These are phyloP conservation scores for Quercus lobata DNA, from an alignment of 331 rosid genomes.

Conservation along the genomic window DNA sequence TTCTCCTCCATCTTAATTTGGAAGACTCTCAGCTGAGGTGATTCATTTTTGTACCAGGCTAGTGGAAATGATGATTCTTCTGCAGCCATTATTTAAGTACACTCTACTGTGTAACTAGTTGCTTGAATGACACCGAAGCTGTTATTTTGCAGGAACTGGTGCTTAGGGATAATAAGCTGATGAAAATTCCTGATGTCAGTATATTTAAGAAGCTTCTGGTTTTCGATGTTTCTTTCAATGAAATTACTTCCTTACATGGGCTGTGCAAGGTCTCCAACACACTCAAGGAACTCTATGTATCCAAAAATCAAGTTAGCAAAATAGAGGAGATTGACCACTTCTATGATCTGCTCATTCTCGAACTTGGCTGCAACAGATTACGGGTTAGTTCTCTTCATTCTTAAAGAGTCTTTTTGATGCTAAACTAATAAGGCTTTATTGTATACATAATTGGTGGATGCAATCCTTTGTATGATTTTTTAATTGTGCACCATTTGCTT, in stretches of 20 bases:
- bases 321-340: slow-evolving; percentile 87
- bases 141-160: slow-evolving; percentile 59
- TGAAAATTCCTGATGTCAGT: slow-evolving; percentile 64
- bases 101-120: not conserved
- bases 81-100: not conserved
- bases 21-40: not conserved
- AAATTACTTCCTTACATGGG: slow-evolving; percentile 67
- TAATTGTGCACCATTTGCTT: not conserved
- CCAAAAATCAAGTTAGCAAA: slow-evolving; percentile 72
- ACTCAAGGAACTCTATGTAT: slow-evolving; percentile 85
- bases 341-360: slow-evolving; percentile 65
- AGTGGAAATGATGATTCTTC: not conserved
- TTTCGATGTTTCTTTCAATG: slow-evolving; percentile 84
- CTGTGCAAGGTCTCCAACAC: slow-evolving; percentile 45
- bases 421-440: not conserved
- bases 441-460: not conserved
- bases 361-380: slow-evolving; percentile 84
- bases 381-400: slow-evolving; percentile 50
- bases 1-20: not conserved
- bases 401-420: not conserved
- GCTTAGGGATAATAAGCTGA: slow-evolving; percentile 76
- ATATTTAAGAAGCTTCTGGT: slow-evolving; percentile 69
- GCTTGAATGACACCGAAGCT: not conserved
- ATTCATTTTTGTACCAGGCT: not conserved
- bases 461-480: not conserved